phyloP scores from a whole-genome alignment of 352 stramenopile species.

The Globisporangium sylvaticum region DNA sequence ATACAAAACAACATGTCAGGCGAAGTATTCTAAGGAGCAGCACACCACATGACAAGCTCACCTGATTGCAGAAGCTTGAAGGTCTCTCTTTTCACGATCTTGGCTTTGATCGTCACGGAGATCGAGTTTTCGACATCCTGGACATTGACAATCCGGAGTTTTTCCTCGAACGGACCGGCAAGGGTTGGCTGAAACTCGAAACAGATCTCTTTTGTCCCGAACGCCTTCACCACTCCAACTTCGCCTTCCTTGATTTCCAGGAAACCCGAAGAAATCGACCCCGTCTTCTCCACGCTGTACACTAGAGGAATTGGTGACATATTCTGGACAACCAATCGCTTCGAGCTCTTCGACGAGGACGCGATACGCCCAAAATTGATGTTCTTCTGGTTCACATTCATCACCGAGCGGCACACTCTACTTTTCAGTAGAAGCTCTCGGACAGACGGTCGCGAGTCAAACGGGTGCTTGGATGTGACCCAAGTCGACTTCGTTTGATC shows the following conservation, averaged over 20 bases:
- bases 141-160: conserved; percentile 88
- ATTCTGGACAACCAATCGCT: conserved; percentile 83
- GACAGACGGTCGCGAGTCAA: conserved; percentile 73
- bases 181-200: conserved; percentile 88
- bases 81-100: conserved; percentile 85
- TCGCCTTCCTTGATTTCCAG: conserved; percentile 88
- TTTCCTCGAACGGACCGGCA: conserved; percentile 85
- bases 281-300: conserved; percentile 87
- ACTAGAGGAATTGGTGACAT: conserved; percentile 82
- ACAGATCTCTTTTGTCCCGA: conserved; percentile 86
- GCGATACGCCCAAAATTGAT: conserved; percentile 90
- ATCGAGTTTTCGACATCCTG: conserved; percentile 86
- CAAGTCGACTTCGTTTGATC: conserved; percentile 59
- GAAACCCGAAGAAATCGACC: conserved; percentile 88
- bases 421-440: conserved; percentile 82
- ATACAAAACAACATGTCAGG: background rate
- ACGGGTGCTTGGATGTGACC: conserved; percentile 74
- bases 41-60: conserved; percentile 21
- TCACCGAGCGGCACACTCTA: conserved; percentile 79
- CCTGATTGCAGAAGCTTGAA: conserved; percentile 88
- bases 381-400: conserved; percentile 91
- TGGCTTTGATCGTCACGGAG: conserved; percentile 87
- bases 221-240: conserved; percentile 81
- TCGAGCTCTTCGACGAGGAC: conserved; percentile 82
- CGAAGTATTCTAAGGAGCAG: background rate